A percentile compares a stretch with the other conserved stretches of the same genome.
Conservation (phyloP, 768 basidiomycete species). For the Rhodotorula taiwanensis region DNA sequence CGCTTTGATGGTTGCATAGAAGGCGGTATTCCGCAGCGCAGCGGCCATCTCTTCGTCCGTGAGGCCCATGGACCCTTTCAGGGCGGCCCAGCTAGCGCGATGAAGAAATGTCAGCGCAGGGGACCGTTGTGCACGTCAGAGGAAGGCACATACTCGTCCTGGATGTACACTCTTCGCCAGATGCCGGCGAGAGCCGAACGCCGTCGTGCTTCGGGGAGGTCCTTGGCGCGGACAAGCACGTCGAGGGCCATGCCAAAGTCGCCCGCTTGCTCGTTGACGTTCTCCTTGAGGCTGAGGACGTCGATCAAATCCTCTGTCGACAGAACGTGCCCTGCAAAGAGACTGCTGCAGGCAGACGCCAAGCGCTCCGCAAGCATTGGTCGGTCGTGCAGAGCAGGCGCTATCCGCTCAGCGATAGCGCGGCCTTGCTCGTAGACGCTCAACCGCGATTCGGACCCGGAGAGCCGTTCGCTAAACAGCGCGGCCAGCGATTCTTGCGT, state of each 20-base stretch:
- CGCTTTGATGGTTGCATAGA: constrained; percentile 58
- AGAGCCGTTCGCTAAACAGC: constrained; percentile 52
- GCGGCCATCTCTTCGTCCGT: constrained; percentile 69
- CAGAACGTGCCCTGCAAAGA: constrained; percentile 69
- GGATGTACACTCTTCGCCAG: constrained; percentile 81
- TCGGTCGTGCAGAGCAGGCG: constrained; percentile 11
- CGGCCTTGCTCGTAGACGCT: constrained; percentile 15
- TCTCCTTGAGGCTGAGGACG: constrained; percentile 77
- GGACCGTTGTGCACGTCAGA: background rate
- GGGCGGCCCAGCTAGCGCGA: constrained; percentile 66
- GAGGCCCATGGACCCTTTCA: constrained; percentile 66
- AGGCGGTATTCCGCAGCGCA: constrained; percentile 65
- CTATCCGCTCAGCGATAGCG: constrained; percentile 9
- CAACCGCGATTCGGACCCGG: constrained; percentile 16
- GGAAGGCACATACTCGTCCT: constrained; percentile 65
- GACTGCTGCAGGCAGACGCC: constrained; percentile 58
- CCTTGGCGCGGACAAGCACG: constrained; percentile 55
- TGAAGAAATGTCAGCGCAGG: background rate
- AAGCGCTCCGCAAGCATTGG: constrained; percentile 57
- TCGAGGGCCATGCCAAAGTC: constrained; percentile 45
- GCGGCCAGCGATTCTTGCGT: constrained; percentile 66
- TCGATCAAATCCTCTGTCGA: constrained; percentile 75
- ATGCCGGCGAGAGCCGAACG: constrained; percentile 64
- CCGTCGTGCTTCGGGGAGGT: constrained; percentile 63
- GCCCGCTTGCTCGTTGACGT: constrained; percentile 51